A percentile compares a stretch with the other conserved stretches of the same genome.
phyloP scores from a whole-genome alignment of 106 monocot species.

The Alisma plantagoaquatica region DNA sequence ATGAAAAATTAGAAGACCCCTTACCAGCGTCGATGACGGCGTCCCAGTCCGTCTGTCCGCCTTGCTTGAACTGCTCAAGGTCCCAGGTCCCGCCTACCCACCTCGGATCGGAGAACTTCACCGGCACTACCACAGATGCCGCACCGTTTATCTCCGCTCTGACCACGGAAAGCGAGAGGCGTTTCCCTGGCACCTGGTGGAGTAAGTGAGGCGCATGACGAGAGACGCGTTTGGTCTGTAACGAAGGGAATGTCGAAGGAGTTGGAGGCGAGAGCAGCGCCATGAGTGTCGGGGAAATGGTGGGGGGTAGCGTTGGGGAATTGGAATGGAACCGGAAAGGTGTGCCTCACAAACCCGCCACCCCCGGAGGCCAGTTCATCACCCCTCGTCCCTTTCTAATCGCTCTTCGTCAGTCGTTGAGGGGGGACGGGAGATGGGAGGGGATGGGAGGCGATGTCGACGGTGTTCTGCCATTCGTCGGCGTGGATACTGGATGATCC shows the following conservation, averaged over 20 bases:
- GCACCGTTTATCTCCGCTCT: slow-evolving; percentile 24
- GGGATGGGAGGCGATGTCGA: too few relatives aligned
- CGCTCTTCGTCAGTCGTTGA: too few relatives aligned
- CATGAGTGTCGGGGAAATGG: slow-evolving; percentile 5
- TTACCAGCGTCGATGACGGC: slow-evolving; percentile 78
- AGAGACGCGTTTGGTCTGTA: slow-evolving; percentile 11
- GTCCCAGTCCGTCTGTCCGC: slow-evolving; percentile 61
- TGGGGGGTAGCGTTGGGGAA: too few relatives aligned
- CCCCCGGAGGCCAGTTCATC: too few relatives aligned
- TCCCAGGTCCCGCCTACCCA: slow-evolving; percentile 77
- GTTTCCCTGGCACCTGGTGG: slow-evolving; percentile 9
- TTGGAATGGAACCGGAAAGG: too few relatives aligned
- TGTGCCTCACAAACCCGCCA: too few relatives aligned
- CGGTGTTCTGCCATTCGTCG: too few relatives aligned
- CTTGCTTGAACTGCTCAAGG: slow-evolving; percentile 42
- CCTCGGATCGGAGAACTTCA: slow-evolving; percentile 49
- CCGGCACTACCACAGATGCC: slow-evolving; percentile 6
- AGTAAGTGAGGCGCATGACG: slow-evolving; percentile 12
- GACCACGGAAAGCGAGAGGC: slow-evolving; percentile 12
- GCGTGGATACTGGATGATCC: too few relatives aligned
- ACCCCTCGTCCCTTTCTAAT: too few relatives aligned
- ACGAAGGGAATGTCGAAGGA: slow-evolving; percentile 5
- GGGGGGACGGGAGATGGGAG: too few relatives aligned
- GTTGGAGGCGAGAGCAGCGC: slow-evolving; percentile 21
- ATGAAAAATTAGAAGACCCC: slow-evolving; percentile 1